Evolutionary conservation across 805 yeast species (phyloP), one percentile per base, ranked within the genome.

Genomic region (Candida cerambycidarum): DNA sequence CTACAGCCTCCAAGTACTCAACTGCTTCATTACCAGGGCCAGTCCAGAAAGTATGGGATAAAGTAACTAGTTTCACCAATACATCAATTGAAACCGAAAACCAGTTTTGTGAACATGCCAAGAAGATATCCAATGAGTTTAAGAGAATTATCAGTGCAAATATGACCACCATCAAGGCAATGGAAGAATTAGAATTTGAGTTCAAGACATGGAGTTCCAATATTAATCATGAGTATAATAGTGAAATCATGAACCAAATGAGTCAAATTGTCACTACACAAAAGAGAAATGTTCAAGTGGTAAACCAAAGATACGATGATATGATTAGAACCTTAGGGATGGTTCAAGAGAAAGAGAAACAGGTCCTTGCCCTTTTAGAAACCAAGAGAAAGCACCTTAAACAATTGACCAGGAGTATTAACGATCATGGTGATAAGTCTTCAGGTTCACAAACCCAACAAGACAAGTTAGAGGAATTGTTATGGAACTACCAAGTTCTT

Each of bases 391-490:
- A 28, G 8, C 19, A 31, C 14, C 30, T 7, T 9, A 42, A 17
- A 12, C 29, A 39, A 12, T 24, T 19, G 16, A 30, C 24, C 12
- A 34, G 33, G 29, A 23, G 35, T 31, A 34, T 19, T 23, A 11
- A 34, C 12, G 27, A 34, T 12, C 38, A 34, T 24, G 53, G 53
- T 10, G 43, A 32, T 9, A 39, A 41, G 12, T 44, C 49, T 4
- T 32, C 33, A 17, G 41, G 45, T 16, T 41, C 48, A 17, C 34
- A 34, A 24, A 33, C 25, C 4, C 23, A 38, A 13, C 35, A 32
- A 23, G 86, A 80, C 51, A 65, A 68, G 40, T 54, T 80, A 25
- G 85, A 80, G 54, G 80, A 76, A 47, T 59, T 73, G 42, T 67
- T 68, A 32, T 68, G 73, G 46, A 71, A 78, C 28, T 63, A 76